Evolutionary conservation across 2,329 filamentous ascomycete species (phyloP), one percentile per base, ranked within the genome.

Genomic region (Hortaea werneckii): DNA sequence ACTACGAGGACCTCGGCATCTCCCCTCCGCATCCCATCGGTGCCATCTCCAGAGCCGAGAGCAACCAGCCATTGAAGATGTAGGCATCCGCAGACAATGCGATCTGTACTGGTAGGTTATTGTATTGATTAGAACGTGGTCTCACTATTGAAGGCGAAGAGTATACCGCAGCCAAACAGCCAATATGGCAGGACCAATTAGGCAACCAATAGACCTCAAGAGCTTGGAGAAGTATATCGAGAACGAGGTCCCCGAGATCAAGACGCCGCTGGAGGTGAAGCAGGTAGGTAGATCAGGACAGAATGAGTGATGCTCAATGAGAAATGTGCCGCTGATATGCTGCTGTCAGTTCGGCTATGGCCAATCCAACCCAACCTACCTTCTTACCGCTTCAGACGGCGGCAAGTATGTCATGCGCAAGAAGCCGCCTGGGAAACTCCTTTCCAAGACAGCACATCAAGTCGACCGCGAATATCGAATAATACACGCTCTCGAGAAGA

Each of bases 291-390:
- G 40, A 26, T 42, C 32, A 35, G 32, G 9, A 40, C 28, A 20
- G 4, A 20, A 20, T 20, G 20, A 20, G 20, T 20, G 20, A 20
- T 4, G 20, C 20, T 38, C 41, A 5, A 10, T 26, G 11, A 9
- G 40, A 4, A 10, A 41, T 29, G 40, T 3, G 10, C 3, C 13
- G 13, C 26, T 29, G 8, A 20, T 8, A 38, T 13, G 29, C 35
- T 35, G n/a, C 12, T 35, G 9, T 6, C 35, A 96, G 86, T 98
- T 96, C 64, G 87, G 89, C 58, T 96, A 94, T 65, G 92, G 92
- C 49, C 92, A 96, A 70, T 95, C 87, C 48, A 98, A 96, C 65
- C 92, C 92, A 39, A 98, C 92, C 2, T 98, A 96, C 70, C 87
- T 90, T 60, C 75, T 96, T 60, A 94, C 82, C 11, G 81, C 81